Evolutionary conservation across 345 rosid species (phyloP), one percentile per base, ranked within the genome.

Genomic region (Lepidium africanum): DNA sequence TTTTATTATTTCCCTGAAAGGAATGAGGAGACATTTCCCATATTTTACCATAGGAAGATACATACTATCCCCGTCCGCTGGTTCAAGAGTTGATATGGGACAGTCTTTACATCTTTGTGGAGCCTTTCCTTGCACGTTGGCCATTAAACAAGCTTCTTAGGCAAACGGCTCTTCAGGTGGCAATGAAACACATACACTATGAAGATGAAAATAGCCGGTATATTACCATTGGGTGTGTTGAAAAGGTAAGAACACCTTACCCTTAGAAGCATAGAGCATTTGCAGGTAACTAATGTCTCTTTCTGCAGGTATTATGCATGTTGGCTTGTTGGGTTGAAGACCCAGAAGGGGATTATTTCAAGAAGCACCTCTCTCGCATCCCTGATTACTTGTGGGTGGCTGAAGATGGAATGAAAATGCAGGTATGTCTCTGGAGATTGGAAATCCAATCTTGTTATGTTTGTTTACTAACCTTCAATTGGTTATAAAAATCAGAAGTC

Each of bases 321-420:
- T 80, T 88, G 36, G 81, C 90, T 69, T 88, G 90, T 30, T 86
- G 90, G 92, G 83, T 74, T 32, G 91, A 88, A 77, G 84, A 88
- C 76, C 85, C 89, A 1, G 39, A 88, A 2, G 82, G 91, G 7
- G 75, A 52, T 71, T 40, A 50, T 52, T 84, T 80, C 57, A 84
- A 86, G 69, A 84, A 81, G 69, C 89, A 86, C 63, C 83, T 88
- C 6, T 81, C 86, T 0, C 75, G 87, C 48, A 25, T 83, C 25
- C 49, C 80, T 1, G 91, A 88, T 65, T 87, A 75, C 66, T 37
- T 85, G 6, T 87, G 91, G 94, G 61, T 87, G 56, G 85, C 72
- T 4, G 94, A 85, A 72, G 94, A 85, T 60, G 94, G 94, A 17
- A 73, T 87, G 67, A 87, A 79, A 48, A 77, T 84, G 80, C 86